Percentiles rank a stretch among this genome's conserved stretches.
Evolutionary conservation across 176 grass and related monocot species (phyloP).

Genomic region (Lolium multiflorum): DNA sequence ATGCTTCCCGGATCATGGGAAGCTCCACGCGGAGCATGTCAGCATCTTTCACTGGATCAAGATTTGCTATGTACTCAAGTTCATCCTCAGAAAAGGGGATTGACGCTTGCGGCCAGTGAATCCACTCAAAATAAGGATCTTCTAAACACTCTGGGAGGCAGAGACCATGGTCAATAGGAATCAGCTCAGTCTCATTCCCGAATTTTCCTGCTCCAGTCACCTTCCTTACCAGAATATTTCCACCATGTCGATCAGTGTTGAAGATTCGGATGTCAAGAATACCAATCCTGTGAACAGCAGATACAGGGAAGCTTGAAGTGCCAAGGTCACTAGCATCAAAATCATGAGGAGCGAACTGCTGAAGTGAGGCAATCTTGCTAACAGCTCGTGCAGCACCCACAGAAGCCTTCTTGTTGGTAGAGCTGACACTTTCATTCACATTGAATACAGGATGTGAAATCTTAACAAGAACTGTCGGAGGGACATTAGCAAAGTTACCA

Average conservation of each 20-base stretch:
- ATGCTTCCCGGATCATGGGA: conserved; percentile 90
- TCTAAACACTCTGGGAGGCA: conserved; percentile 88
- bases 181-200: conserved; percentile 59
- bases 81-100: conserved; percentile 86
- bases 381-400: conserved; percentile 40
- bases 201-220: conserved; percentile 54
- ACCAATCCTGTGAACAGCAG: conserved; percentile 79
- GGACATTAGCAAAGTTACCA: conserved; percentile 73
- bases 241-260: conserved; percentile 79
- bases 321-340: conserved; percentile 87
- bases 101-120: conserved; percentile 90
- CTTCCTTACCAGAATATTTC: conserved; percentile 77
- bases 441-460: conserved; percentile 73
- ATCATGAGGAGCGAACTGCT: conserved; percentile 79
- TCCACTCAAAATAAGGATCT: conserved; percentile 99
- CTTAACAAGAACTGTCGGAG: conserved; percentile 70
- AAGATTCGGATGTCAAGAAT: conserved; percentile 88
- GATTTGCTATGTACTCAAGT: conserved; percentile 72
- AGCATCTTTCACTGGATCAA: conserved; percentile 80
- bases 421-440: conserved; percentile 56
- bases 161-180: conserved; percentile 88
- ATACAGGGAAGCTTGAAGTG: conserved; percentile 75
- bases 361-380: conserved; percentile 86
- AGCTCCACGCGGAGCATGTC: conserved; percentile 80
- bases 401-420: conserved; percentile 40